Evolutionary conservation across 495 filamentous ascomycete genomes (phyloP).

Genomic region (Aspergillus nanangensis): DNA sequence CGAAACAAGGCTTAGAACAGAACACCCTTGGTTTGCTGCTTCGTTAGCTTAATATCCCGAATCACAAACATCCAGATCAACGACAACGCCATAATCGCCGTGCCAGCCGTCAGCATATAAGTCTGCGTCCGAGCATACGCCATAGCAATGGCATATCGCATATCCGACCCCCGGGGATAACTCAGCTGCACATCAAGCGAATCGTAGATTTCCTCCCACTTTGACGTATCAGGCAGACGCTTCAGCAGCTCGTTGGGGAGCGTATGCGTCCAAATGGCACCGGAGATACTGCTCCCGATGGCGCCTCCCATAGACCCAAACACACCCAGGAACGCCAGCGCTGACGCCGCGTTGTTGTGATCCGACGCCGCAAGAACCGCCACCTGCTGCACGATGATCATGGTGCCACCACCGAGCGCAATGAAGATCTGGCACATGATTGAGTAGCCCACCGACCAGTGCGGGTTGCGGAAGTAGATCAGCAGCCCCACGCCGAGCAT

Average conservation of each 20-base stretch:
- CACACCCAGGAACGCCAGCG: constrained; percentile 59
- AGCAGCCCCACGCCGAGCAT: constrained; percentile 57
- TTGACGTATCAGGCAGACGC: constrained; percentile 30
- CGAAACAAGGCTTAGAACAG: too few species aligned
- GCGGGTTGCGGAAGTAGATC: constrained; percentile 61
- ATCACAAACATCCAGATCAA: constrained; percentile 44
- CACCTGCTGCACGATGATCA: constrained; percentile 62
- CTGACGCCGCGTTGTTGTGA: constrained; percentile 62
- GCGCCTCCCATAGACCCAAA: constrained; percentile 62
- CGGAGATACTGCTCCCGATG: constrained; percentile 59
- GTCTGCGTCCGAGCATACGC: constrained; percentile 55
- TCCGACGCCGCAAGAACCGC: constrained; percentile 60
- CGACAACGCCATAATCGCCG: constrained; percentile 42
- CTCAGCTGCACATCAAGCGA: constrained; percentile 45
- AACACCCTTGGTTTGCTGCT: constrained; percentile 34
- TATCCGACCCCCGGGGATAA: constrained; percentile 46
- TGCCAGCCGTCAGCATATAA: constrained; percentile 49
- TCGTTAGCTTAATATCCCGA: constrained; percentile 53
- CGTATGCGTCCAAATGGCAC: constrained; percentile 64
- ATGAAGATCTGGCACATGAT: constrained; percentile 74
- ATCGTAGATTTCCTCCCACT: constrained; percentile 50
- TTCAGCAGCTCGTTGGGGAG: constrained; percentile 51
- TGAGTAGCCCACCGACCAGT: constrained; percentile 55
- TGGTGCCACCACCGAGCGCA: constrained; percentile 54
- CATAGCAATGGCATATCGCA: constrained; percentile 47